These are phyloP conservation scores for Lycium ferocissimum DNA, from an alignment of 257 asterid species.

Conservation along the genomic window DNA sequence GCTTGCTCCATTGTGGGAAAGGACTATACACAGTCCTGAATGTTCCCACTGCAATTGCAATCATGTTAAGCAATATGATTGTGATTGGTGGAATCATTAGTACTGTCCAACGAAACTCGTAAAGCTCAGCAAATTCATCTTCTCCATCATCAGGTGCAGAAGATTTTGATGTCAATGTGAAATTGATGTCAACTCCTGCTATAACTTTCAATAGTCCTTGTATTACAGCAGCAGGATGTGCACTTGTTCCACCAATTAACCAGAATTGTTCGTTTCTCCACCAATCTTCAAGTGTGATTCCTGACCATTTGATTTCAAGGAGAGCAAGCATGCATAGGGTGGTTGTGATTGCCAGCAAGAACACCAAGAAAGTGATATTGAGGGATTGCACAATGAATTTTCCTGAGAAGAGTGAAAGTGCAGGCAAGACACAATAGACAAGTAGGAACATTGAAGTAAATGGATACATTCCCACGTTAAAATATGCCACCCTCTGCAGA, in stretches of 20 bases:
- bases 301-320: constrained; percentile 90
- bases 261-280: constrained; percentile 97
- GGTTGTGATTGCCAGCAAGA: constrained; percentile 64
- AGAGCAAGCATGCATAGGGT: constrained; percentile 75
- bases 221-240: constrained; percentile 87
- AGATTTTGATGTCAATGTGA: constrained; percentile 84
- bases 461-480: constrained; percentile 90
- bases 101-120: constrained; percentile 82
- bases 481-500: constrained; percentile 80
- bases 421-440: constrained; percentile 82
- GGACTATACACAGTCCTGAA: constrained; percentile 80
- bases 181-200: constrained; percentile 85
- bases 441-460: constrained; percentile 83
- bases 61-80: constrained; percentile 74
- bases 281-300: constrained; percentile 89
- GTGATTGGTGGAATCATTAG: constrained; percentile 87
- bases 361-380: constrained; percentile 61
- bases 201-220: constrained; percentile 86
- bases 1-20: constrained; percentile 86
- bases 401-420: constrained; percentile 86
- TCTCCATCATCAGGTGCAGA: constrained; percentile 73
- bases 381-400: constrained; percentile 82
- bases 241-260: constrained; percentile 95
- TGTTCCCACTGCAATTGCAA: constrained; percentile 72
- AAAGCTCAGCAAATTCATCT: constrained; percentile 78